Evolutionary conservation across 345 rosid genomes (phyloP).

Genomic region (Kandelia obovata): DNA sequence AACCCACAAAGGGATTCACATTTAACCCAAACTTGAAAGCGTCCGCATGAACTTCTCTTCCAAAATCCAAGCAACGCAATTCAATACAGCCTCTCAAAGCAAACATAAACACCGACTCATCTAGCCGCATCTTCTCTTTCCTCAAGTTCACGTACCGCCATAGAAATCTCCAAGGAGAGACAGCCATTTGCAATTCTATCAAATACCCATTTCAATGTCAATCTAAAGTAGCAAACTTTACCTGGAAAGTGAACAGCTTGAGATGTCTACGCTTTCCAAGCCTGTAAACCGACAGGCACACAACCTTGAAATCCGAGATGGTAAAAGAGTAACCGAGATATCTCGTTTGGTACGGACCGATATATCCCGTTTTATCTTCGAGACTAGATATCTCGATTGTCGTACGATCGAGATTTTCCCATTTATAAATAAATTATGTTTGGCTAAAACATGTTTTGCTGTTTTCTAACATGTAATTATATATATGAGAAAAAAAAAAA

Average conservation of each 20-base stretch:
- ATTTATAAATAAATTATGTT: no score
- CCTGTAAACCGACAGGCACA: no score
- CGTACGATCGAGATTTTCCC: no score
- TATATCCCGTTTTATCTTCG: no score
- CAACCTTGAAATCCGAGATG: no score
- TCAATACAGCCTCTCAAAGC: constrained; percentile 27
- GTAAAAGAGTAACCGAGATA: no score
- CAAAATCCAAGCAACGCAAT: constrained; percentile 23
- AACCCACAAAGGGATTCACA: constrained; percentile 22
- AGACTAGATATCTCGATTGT: no score
- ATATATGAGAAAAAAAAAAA: no score
- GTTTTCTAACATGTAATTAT: no score
- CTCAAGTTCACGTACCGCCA: constrained; percentile 25
- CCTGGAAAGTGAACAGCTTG: constrained; percentile 24
- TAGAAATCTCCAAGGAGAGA: constrained; percentile 25
- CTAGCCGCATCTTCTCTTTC: constrained; percentile 16
- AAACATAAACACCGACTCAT: constrained; percentile 18
- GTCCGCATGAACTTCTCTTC: constrained; percentile 31
- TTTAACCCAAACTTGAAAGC: constrained; percentile 25
- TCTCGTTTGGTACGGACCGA: no score
- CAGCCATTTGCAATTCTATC: constrained; percentile 14
- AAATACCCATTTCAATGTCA: constrained; percentile 28
- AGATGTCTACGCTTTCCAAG: background rate
- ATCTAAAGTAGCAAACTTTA: constrained; percentile 15
- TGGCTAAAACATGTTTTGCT: no score